phyloP scores from a whole-genome alignment of 306 rosid genomes.

The Cicer judaicum region DNA sequence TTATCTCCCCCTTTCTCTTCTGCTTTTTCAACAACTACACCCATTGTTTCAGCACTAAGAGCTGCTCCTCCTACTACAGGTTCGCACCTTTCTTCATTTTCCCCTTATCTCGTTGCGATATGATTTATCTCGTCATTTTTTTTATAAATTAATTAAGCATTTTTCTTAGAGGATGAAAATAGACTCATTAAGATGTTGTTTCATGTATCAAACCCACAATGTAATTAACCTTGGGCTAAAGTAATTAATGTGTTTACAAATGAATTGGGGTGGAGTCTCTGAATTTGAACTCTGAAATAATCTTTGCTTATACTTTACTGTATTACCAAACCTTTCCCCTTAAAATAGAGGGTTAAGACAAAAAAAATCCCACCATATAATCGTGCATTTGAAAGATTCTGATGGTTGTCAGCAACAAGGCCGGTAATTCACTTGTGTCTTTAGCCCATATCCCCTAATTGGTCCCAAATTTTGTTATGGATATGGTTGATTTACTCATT shows the following conservation, averaged over 20 bases:
- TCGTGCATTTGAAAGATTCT: background rate
- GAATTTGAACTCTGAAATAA: too few relatives aligned
- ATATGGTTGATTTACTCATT: too few relatives aligned
- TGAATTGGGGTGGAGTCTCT: too few relatives aligned
- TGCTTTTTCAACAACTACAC: conserved; percentile 40
- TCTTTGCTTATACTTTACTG: too few relatives aligned
- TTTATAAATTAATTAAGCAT: background rate
- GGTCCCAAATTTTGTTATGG: too few relatives aligned
- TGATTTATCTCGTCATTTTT: background rate
- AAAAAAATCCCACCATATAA: too few relatives aligned
- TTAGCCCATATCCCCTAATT: too few relatives aligned
- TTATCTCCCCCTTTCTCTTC: conserved; percentile 50
- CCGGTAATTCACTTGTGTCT: too few relatives aligned
- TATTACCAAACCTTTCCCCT: too few relatives aligned
- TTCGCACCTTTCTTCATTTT: conserved; percentile 14
- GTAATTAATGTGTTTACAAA: too few relatives aligned
- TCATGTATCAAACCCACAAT: background rate
- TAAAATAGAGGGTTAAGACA: too few relatives aligned
- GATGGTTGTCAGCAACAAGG: too few relatives aligned
- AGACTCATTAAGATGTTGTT: background rate
- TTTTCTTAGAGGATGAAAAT: background rate
- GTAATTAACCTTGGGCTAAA: background rate
- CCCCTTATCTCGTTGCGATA: background rate
- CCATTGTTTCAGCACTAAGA: conserved; percentile 46
- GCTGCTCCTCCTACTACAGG: conserved; percentile 62